phyloP scores from a whole-genome alignment of 2,329 filamentous ascomycete genomes.

The Fusarium neocosmosporiellum region DNA sequence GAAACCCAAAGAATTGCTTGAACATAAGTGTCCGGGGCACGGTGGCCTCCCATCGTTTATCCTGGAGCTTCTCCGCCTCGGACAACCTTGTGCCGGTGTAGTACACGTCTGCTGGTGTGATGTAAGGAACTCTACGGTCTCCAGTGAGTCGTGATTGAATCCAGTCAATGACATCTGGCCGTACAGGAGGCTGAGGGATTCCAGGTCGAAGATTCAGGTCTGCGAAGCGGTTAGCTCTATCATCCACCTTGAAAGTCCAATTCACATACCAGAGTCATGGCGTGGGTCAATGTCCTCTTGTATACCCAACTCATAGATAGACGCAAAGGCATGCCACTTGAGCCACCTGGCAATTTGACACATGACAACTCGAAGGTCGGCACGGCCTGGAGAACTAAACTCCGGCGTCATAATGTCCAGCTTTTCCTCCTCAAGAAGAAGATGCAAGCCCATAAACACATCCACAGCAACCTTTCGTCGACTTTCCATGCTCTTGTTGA shows the following conservation, averaged over 20 bases:
- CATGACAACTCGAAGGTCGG: slow-evolving; percentile 76
- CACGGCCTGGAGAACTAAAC: slow-evolving; percentile 55
- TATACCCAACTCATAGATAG: slow-evolving; percentile 64
- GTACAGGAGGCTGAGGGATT: slow-evolving; percentile 49
- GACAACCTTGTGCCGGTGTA: slow-evolving; percentile 51
- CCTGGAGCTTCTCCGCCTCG: slow-evolving; percentile 50
- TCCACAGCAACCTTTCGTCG: slow-evolving; percentile 72
- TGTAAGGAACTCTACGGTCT: slow-evolving; percentile 51
- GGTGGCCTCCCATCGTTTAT: slow-evolving; percentile 57
- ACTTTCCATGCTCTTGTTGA: slow-evolving; percentile 62
- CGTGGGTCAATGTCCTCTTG: slow-evolving; percentile 57
- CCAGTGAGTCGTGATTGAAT: slow-evolving; percentile 60
- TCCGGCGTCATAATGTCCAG: slow-evolving; percentile 70
- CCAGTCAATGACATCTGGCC: slow-evolving; percentile 64
- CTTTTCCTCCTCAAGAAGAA: slow-evolving; percentile 91
- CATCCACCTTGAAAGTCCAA: not conserved
- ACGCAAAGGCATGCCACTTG: slow-evolving; percentile 68
- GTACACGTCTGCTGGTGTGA: slow-evolving; percentile 59
- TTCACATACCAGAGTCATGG: slow-evolving; percentile 54
- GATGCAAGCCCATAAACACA: slow-evolving; percentile 80
- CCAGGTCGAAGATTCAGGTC: slow-evolving; percentile 48
- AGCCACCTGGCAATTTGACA: slow-evolving; percentile 88
- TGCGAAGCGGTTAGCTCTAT: slow-evolving; percentile 26
- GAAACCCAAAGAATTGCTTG: slow-evolving; percentile 71
- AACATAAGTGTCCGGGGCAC: slow-evolving; percentile 78